Base-by-base conservation (phyloP, 257 asterid species). In the Solanum neorickii region DNA sequence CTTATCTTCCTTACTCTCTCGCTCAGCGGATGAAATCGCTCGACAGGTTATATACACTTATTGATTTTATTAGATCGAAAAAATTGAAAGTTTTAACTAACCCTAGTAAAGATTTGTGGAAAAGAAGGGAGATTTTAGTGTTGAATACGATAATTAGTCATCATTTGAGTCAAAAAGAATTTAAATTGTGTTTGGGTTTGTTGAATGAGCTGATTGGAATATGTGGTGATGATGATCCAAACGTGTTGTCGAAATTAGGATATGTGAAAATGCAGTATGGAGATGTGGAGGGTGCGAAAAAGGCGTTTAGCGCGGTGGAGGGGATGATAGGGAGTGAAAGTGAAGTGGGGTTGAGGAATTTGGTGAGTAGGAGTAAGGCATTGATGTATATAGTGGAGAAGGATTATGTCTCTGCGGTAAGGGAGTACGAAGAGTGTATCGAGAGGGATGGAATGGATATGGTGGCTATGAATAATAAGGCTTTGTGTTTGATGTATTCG, bases 251-350 rank as follows among this genome's bases (percentile, higher is more conserved):
- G 27, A 95, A 95, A 88, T 87, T 94, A 35, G 99, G 98, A 4
- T 95, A 95, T 80, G 93, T 97, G 85, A 97, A 97, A 87, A 93
- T 97, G 99, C 98, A 95, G 87, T 97, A 94, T 66, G 99, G 99
- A 27, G 99, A 97, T 90, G 88, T 97, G 72, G 98, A 95, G 18
- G 99, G 99, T 37, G 97, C 96, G 7, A 95, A 91, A 80, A 87
- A 70, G 90, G 94, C 95, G 8, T 97, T 97, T 74, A 91, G 88
- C n/a, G 66, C 66, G 42, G 98, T 92, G 60, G 96, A 95, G 87
- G 92, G 91, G 39, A 29, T 89, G 91, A 86, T 62, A 59, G 93
- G 80, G 84, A 77, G 82, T 75, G 93, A 76, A 47, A 91, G 78
- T 33, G 95, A 93, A 70, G 91, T 87, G 82, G 91, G 86, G 88